Evolutionary conservation across 2,329 filamentous ascomycete genomes (phyloP).

Genomic region (Talaromyces sp.): DNA sequence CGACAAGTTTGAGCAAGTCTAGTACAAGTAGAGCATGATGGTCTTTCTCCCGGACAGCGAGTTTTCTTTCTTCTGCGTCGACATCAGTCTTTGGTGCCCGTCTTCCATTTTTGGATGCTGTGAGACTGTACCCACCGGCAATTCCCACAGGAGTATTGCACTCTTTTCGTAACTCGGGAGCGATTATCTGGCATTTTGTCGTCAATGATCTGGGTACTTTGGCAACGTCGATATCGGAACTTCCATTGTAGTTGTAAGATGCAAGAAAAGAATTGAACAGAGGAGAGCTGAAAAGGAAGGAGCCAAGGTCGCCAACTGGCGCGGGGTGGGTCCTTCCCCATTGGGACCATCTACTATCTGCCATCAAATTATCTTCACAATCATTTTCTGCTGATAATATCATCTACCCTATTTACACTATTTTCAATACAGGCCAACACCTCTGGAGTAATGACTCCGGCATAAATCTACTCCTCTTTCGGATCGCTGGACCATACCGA

Average conservation of each 20-base stretch:
- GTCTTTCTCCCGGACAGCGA: slow-evolving; percentile 27
- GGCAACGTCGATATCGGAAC: too few relatives aligned
- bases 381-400: not conserved
- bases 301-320: not conserved
- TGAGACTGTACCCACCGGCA: slow-evolving; percentile 22
- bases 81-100: slow-evolving; percentile 5
- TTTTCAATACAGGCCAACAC: too few relatives aligned
- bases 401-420: not conserved
- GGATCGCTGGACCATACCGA: slow-evolving; percentile 41
- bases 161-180: slow-evolving; percentile 13
- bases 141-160: slow-evolving; percentile 22
- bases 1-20: slow-evolving; percentile 24
- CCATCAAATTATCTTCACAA: not conserved
- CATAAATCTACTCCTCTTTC: slow-evolving; percentile 23
- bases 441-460: not conserved
- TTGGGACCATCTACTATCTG: not conserved
- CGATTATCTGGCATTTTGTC: slow-evolving; percentile 13
- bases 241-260: not conserved
- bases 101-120: not conserved
- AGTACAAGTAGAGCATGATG: slow-evolving; percentile 25
- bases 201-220: not conserved
- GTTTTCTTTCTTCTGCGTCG: slow-evolving; percentile 25
- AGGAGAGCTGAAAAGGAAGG: not conserved
- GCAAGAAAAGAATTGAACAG: not conserved
- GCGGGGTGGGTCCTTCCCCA: not conserved